Percentiles rank a stretch among this genome's conserved stretches.
Conservation (phyloP, 2,329 filamentous ascomycete genomes). For the Aspergillaceae sp. region DNA sequence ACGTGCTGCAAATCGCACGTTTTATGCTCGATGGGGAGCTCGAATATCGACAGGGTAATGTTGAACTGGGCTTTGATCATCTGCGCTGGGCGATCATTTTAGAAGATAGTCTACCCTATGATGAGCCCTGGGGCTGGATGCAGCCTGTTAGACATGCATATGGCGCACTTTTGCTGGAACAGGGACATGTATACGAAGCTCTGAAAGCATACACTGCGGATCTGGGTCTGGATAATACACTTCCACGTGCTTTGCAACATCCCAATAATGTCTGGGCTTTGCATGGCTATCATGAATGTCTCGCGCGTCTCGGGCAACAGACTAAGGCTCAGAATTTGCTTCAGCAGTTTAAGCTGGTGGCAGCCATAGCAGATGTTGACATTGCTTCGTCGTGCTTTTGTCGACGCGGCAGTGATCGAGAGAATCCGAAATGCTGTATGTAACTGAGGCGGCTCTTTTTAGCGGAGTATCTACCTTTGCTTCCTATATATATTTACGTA, state of each 20-base stretch:
- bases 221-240: conserved; percentile 47
- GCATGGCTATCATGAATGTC: conserved; percentile 62
- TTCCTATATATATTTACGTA: too few relatives aligned
- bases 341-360: conserved; percentile 41
- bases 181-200: conserved; percentile 49
- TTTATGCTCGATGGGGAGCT: conserved; percentile 65
- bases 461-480: too few relatives aligned
- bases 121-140: conserved; percentile 73
- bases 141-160: conserved; percentile 62
- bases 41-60: conserved; percentile 55
- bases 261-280: conserved; percentile 66
- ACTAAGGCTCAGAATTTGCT: conserved; percentile 40
- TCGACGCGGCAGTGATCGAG: conserved; percentile 8
- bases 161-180: conserved; percentile 59
- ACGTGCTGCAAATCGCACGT: conserved; percentile 54
- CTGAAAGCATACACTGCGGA: conserved; percentile 50
- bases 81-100: conserved; percentile 49
- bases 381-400: conserved; percentile 53
- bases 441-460: too few relatives aligned
- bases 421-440: too few relatives aligned
- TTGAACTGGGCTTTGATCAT: conserved; percentile 49
- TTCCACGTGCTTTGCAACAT: conserved; percentile 56
- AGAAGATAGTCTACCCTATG: conserved; percentile 57
- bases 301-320: conserved; percentile 44
- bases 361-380: conserved; percentile 50